Base-by-base conservation (phyloP, 441 rosid genomes). In the Flueggea neowawraea region DNA sequence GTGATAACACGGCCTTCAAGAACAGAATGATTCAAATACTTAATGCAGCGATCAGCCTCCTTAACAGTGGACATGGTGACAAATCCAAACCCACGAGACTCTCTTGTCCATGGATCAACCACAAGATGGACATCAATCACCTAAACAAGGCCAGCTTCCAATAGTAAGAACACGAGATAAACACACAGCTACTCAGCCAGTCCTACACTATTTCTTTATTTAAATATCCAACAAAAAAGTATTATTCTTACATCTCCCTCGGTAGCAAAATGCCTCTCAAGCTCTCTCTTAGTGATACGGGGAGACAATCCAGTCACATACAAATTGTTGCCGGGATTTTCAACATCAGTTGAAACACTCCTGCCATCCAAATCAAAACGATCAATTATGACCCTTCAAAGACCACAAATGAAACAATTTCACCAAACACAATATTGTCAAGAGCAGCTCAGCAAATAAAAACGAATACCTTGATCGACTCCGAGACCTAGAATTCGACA, bases 81-180 rank as follows among this genome's bases (percentile, higher is more conserved):
- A 74, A 94, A 94, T 55, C 96, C 97, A 79, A 89, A 94, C 9
- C 99, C 97, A 3, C 96, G 93, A 67, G 95, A 83, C 53, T 87
- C 97, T 76, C 97, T 80, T 32, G 92, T 91, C 96, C 96, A 76
- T 55, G 96, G 97, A 72, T 94, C 97, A 63, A 89, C 89, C 67
- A 91, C 97, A 43, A 89, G 88, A 74, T 87, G 90, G 54, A 89
- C 94, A 76, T 89, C 96, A 75, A 72, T 69, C 50, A 94, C 99
- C 99, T 94, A 63, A 0, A 72, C 16, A 64, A 15, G 12, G 16
- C 51, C 14, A 43, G 10, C 14, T 0, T 8, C 4, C 17, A 36
- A 28, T 36, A 12, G 4, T 54, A 65, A 14, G 28, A 47, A 47
- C 50, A 47, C 5, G 12, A 14, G 14, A 47, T 9, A 47, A 36